Base-by-base conservation (phyloP, 768 basidiomycete genomes). In the Kwoniella sp. region DNA sequence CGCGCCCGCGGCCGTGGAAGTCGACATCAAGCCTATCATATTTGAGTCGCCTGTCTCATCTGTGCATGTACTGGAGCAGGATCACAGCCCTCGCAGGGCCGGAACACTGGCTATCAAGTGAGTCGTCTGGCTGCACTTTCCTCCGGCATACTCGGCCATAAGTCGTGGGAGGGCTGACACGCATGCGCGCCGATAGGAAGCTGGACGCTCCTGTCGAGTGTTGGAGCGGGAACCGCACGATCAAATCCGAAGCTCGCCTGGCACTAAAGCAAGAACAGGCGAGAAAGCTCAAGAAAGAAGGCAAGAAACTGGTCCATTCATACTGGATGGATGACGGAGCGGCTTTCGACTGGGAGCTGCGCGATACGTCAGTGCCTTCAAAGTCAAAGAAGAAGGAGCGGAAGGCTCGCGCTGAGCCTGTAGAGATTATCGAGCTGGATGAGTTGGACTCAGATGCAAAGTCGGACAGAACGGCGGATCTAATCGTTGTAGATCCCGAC, bases 261-360 rank as follows among this genome's bases (percentile, higher is more conserved):
- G 19, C 42, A 14, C 27, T 46, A 23, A 31, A 40, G 14, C 31
- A 54, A 25, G n/a, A 8, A 2, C 36, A 46, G 31, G 17, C 28
- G 2, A 26, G 14, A 7, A 38, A 38, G 20, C 32, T 54, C 22
- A 39, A 17, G 5, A 15, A 15, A 19, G n/a, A 39, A 28, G 52
- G 52, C 26, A 46, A 34, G 32, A 54, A 46, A 46, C 46, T 54
- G 10, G 46, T 26, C 8, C 38, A 39, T 15, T 38, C 52, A 14
- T 39, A 54, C 22, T 54, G 52, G 52, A 38, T 44, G 34, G 45
- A 46, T 34, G 52, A 54, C 34, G 52, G 52, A n/a, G 52, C 47
- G n/a, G 52, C 52, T 1, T 54, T 39, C 33, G 52, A 54, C 23
- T 54, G 52, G 52, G n/a, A n/a, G n/a, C n/a, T n/a, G n/a, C n/a